A percentile compares a stretch with the other conserved stretches of the same genome.
Evolutionary conservation across 495 filamentous ascomycete genomes (phyloP).

Genomic region (Pyrenula massariospora): DNA sequence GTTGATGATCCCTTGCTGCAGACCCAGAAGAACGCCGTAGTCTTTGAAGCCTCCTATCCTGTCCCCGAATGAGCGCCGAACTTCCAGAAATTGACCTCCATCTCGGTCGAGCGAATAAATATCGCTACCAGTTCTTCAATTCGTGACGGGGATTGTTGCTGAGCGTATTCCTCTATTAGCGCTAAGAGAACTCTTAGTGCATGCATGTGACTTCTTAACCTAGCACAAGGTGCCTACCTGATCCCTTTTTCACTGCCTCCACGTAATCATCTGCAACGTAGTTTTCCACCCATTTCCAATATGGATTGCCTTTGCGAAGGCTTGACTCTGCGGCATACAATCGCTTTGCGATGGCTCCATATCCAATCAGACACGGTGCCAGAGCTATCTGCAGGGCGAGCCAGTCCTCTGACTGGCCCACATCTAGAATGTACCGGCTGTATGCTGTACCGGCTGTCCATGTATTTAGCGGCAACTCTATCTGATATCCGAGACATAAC

Average conservation of each 20-base stretch:
- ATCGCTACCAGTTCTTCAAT: constrained; percentile 74
- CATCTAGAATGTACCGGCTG: constrained; percentile 72
- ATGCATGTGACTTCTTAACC: not conserved
- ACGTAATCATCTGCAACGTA: constrained; percentile 71
- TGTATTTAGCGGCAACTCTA: not conserved
- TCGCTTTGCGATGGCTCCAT: constrained; percentile 61
- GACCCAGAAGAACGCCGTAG: not conserved
- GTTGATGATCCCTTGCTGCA: not conserved
- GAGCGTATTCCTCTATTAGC: constrained; percentile 58
- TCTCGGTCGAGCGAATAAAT: constrained; percentile 80
- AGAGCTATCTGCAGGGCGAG: constrained; percentile 71
- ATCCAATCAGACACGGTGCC: constrained; percentile 78
- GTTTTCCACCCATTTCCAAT: constrained; percentile 83
- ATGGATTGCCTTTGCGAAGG: constrained; percentile 55
- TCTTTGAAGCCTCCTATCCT: not conserved
- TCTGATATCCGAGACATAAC: too few species aligned
- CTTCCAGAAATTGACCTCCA: constrained; percentile 84
- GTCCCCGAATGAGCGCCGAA: constrained; percentile 40
- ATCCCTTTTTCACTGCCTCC: constrained; percentile 54
- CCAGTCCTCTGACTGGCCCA: constrained; percentile 78
- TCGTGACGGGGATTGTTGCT: constrained; percentile 54
- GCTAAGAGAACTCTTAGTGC: constrained; percentile 31
- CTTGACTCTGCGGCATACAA: constrained; percentile 41
- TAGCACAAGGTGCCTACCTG: constrained; percentile 34
- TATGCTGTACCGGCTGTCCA: constrained; percentile 32